A percentile compares a stretch with the other conserved stretches of the same genome.
These are phyloP conservation scores for Dactylella cylindrospora DNA, from an alignment of 2,329 filamentous ascomycete genomes.

Conservation along the genomic window DNA sequence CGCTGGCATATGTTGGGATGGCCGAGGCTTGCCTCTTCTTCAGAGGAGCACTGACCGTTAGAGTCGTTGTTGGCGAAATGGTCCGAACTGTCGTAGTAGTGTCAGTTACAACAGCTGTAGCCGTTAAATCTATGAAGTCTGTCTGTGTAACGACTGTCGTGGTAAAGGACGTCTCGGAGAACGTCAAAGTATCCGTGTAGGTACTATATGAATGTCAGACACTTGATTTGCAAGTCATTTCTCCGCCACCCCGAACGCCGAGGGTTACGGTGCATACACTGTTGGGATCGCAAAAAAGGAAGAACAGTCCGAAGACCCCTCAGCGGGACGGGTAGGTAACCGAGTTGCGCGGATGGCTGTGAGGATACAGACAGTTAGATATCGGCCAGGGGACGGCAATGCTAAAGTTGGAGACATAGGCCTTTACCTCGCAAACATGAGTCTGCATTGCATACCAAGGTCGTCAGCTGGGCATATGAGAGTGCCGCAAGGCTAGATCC, in stretches of 20 bases:
- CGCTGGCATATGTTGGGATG: slow-evolving; percentile 6
- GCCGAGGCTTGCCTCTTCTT: slow-evolving; percentile 4
- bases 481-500: slow-evolving; percentile 13
- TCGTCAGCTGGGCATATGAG: neutral
- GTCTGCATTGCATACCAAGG: slow-evolving; percentile 11
- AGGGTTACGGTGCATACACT: too few species aligned
- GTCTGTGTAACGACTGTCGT: slow-evolving; percentile 13
- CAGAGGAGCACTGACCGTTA: neutral
- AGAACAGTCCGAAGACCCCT: neutral
- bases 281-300: slow-evolving; percentile 16
- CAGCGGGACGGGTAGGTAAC: neutral
- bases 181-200: slow-evolving; percentile 13
- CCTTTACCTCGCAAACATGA: slow-evolving; percentile 20
- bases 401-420: neutral
- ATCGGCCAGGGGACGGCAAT: neutral
- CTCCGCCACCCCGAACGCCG: too few species aligned
- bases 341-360: slow-evolving; percentile 6
- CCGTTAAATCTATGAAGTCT: slow-evolving; percentile 6
- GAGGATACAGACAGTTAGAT: neutral
- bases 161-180: slow-evolving; percentile 7
- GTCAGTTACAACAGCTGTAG: neutral
- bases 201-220: slow-evolving; percentile 1
- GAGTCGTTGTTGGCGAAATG: slow-evolving; percentile 4
- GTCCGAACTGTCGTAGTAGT: neutral
- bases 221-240: too few species aligned